phyloP scores from a whole-genome alignment of 805 yeast species.

The Pichia cephalocereana region DNA sequence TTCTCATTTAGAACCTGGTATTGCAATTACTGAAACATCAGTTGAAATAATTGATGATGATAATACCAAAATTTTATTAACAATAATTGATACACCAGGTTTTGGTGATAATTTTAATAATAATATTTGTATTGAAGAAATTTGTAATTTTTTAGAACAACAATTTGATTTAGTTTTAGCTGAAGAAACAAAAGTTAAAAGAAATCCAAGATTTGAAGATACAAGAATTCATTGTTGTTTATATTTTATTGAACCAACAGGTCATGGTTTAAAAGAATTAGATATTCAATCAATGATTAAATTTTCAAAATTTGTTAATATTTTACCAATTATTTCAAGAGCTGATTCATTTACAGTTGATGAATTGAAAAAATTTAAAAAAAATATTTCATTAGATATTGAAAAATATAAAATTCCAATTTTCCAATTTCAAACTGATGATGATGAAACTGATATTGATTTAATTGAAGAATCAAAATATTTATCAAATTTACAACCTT shows the following conservation, averaged over 20 bases:
- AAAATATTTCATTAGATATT: conserved; percentile 51
- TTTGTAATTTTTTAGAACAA: conserved; percentile 58
- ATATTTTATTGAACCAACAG: conserved; percentile 65
- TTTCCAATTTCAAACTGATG: conserved; percentile 64
- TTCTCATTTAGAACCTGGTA: conserved; percentile 64
- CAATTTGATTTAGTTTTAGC: conserved; percentile 73
- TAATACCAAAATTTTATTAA: conserved; percentile 43
- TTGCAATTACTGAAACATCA: conserved; percentile 59
- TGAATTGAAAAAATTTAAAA: conserved; percentile 53
- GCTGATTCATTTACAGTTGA: conserved; percentile 61
- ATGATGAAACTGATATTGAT: conserved; percentile 54
- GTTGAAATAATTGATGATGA: conserved; percentile 57
- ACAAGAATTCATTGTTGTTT: conserved; percentile 66
- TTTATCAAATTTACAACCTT: conserved; percentile 61
- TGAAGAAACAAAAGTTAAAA: conserved; percentile 77
- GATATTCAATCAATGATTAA: conserved; percentile 66
- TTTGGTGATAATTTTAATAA: conserved; percentile 54
- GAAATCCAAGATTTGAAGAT: conserved; percentile 78
- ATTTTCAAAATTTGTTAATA: conserved; percentile 62
- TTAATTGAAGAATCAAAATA: conserved; percentile 59
- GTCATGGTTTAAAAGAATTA: conserved; percentile 69
- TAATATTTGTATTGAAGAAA: conserved; percentile 55
- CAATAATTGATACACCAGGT: conserved; percentile 52
- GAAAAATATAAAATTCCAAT: conserved; percentile 63
- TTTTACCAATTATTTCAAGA: conserved; percentile 60